Evolutionary conservation across 1,139 yeast genomes (phyloP).

Genomic region (Starmera stellimalicola): DNA sequence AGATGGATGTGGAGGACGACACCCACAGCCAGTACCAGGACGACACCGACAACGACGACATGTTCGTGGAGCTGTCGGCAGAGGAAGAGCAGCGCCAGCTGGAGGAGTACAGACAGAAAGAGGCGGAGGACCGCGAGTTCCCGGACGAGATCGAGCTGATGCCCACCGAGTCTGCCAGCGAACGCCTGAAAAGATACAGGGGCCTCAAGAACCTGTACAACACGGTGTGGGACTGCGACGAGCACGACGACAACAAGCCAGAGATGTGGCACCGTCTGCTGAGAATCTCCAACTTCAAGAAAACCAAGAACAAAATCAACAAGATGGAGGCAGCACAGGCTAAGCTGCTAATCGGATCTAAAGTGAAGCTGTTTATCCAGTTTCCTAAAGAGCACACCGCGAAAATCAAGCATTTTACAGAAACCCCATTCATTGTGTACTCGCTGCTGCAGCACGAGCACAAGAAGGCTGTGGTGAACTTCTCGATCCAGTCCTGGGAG

Average conservation of each 20-base stretch:
- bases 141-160: constrained; percentile 90
- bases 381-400: constrained; percentile 48
- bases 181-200: constrained; percentile 67
- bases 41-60: constrained; percentile 40
- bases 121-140: constrained; percentile 80
- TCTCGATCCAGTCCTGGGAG: constrained; percentile 80
- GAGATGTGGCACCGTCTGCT: constrained; percentile 67
- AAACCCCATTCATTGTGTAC: constrained; percentile 52
- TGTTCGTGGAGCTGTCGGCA: constrained; percentile 63
- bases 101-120: constrained; percentile 55
- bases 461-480: constrained; percentile 73
- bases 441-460: constrained; percentile 82
- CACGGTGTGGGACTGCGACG: constrained; percentile 85
- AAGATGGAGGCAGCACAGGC: constrained; percentile 53
- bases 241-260: constrained; percentile 68
- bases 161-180: constrained; percentile 68
- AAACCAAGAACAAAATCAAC: constrained; percentile 59
- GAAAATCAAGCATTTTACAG: constrained; percentile 28
- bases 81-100: constrained; percentile 83
- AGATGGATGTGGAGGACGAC: constrained; percentile 32
- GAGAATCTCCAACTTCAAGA: constrained; percentile 68
- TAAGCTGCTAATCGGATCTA: constrained; percentile 59
- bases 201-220: constrained; percentile 78
- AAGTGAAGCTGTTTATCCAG: constrained; percentile 47
- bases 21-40: constrained; percentile 24